Base-by-base conservation (phyloP, 2,329 filamentous ascomycete genomes). In the Monilinia fructicola region DNA sequence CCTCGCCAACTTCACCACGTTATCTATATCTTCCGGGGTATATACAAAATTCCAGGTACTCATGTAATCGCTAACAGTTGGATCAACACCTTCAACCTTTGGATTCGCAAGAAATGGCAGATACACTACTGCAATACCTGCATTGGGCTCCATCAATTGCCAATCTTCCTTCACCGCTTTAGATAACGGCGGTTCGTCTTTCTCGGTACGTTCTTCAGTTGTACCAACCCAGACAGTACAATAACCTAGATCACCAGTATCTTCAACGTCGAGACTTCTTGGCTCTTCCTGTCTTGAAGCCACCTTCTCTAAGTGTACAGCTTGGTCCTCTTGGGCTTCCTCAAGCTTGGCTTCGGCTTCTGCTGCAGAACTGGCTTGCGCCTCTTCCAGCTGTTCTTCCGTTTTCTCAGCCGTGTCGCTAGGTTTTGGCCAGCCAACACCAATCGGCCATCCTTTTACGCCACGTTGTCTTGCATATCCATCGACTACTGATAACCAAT, bases 11-110 rank as follows among this genome's bases (percentile, higher is more conserved):
- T 85, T 83, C 2, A 97, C 90, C 0, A 96, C 92, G 35, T 86
- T 85, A 72, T 98, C 93, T 63, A 99, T 88, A 77, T 99, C 90
- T 67, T 95, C 89, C 0, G 93, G 89, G 2, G 91, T 96, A 77
- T 98, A 99, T 40, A 97, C 88, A 76, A 98, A 98, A 76, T 99
- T 99, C 95, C 95, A 99, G 0, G 95, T 99, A 72, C 88, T 92
- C 81, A 98, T 87, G 78, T 93, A 98, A 68, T 97, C 92, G 64
- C 87, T 90, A 2, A 85, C 86, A 31, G 88, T 87, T 0, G 95
- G 95, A 71, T 97, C 90, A n/a, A 98, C 89, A 54, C 87, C 90
- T 0, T 88, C 85, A 0, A 92, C 89, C 68, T 90, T 89, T 0
- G 89, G 84, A 76, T 99, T 98, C 38, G 90, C 86, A 18, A 98